phyloP scores from a whole-genome alignment of 306 rosid genomes.

The Dalbergia cochinchinensis region DNA sequence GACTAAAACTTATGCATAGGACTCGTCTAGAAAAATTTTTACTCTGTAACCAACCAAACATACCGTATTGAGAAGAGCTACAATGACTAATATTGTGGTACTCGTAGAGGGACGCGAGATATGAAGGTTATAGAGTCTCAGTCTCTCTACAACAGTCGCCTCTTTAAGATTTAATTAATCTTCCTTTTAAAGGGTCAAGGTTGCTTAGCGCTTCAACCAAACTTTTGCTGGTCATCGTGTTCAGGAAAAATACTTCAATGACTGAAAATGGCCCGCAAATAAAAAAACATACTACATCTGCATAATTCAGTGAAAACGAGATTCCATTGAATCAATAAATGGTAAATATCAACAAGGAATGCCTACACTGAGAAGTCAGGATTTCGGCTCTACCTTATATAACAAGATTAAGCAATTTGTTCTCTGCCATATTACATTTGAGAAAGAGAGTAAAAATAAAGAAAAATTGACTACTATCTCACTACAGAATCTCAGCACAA shows the following conservation, averaged over 20 bases:
- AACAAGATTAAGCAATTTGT: slow-evolving; percentile 37
- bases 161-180: too few relatives aligned
- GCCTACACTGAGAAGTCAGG: slow-evolving; percentile 42
- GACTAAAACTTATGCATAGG: too few relatives aligned
- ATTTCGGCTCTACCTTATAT: slow-evolving; percentile 37
- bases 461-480: slow-evolving; percentile 21
- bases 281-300: not conserved
- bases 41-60: too few relatives aligned
- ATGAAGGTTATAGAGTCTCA: too few relatives aligned
- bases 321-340: slow-evolving; percentile 47
- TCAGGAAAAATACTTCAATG: not conserved
- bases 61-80: too few relatives aligned
- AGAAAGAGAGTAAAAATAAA: not conserved
- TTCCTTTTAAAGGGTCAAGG: too few relatives aligned
- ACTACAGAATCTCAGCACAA: slow-evolving; percentile 29
- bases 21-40: too few relatives aligned
- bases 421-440: slow-evolving; percentile 34
- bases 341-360: slow-evolving; percentile 32
- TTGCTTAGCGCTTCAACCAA: too few relatives aligned
- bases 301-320: slow-evolving; percentile 13
- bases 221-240: not conserved
- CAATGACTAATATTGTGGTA: too few relatives aligned
- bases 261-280: not conserved
- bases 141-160: too few relatives aligned
- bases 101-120: too few relatives aligned